Conservation (phyloP, 225 moss, liverwort and hornwort species). For the Pseudisothecium myosuroides region DNA sequence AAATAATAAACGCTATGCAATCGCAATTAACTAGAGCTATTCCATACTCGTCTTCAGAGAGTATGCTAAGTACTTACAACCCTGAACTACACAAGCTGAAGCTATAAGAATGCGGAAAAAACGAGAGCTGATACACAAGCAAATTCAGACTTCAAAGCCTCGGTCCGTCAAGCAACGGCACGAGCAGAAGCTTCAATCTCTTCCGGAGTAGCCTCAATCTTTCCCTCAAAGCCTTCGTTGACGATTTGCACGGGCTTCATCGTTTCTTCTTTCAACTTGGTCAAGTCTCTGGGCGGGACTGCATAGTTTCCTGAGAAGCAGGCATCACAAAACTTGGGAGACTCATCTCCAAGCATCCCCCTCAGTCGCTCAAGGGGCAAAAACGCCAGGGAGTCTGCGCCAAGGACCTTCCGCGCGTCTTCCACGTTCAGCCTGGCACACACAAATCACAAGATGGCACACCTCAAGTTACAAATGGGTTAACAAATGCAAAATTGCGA, state of each 20-base stretch:
- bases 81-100: not conserved
- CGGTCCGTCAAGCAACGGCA: conserved; percentile 4
- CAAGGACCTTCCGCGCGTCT: conserved; percentile 63
- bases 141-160: not conserved
- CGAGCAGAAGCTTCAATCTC: conserved; percentile 9
- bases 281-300: conserved; percentile 60
- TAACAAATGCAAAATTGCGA: not conserved
- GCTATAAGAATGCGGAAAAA: not conserved
- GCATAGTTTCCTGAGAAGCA: conserved; percentile 84
- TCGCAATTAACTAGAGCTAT: not conserved
- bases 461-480: not conserved
- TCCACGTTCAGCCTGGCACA: conserved; percentile 48
- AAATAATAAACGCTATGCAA: not conserved
- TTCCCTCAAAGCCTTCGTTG: conserved; percentile 36
- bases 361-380: conserved; percentile 59
- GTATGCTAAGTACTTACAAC: not conserved
- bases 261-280: conserved; percentile 77
- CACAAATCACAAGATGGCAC: not conserved
- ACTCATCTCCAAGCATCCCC: conserved; percentile 51
- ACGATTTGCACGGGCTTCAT: conserved; percentile 35
- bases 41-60: not conserved
- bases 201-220: conserved; percentile 21
- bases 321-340: conserved; percentile 84
- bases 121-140: not conserved
- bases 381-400: conserved; percentile 83